Evolutionary conservation across 495 filamentous ascomycete genomes (phyloP), one percentile per base, ranked within the genome.

Genomic region (Pyrenula massariospora): DNA sequence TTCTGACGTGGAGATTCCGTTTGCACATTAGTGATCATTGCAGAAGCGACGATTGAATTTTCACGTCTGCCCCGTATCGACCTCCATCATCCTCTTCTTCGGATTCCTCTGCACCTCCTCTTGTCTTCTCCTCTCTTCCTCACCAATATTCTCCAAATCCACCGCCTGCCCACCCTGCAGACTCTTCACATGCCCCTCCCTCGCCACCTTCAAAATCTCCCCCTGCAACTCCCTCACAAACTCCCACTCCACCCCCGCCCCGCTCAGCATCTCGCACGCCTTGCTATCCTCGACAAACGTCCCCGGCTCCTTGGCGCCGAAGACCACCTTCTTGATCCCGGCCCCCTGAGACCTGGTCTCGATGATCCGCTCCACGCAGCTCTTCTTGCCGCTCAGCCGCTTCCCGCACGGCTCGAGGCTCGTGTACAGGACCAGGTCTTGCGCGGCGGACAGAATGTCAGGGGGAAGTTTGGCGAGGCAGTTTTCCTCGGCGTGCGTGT

Each of bases 401-500:
- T 86, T 79, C 48, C 79, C 86, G 68, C 93, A 98, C 1, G 93
- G 93, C 71, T 97, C 93, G 74, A 98, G 87, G 0, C 91, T 96
- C 1, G 94, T 95, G 66, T 96, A 97, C 25, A 98, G 73, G 11
- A 83, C 77, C 2, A 86, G 73, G 47, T 69, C 70, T 1, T 70
- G 70, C 55, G 65, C 22, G 68, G 64, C 15, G 66, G 8, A 5
- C 5, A 42, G 31, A 15, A 15, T 15, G 15, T 42, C 31, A 8
- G 31, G 8, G 5, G 50, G 19, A 23, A 85, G 78, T 68, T 98
- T 97, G 47, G 81, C 68, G 53, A 98, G 80, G 65, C 87, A 91
- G 73, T 84, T 89, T 73, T 98, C 90, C 63, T 98, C 93, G 3
- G 93, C 93, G 60, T 98, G 93, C 0, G 91, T 96, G 76, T 98